These are phyloP conservation scores for Penicillium angulare DNA, from an alignment of 495 filamentous ascomycete genomes.

Conservation along the genomic window DNA sequence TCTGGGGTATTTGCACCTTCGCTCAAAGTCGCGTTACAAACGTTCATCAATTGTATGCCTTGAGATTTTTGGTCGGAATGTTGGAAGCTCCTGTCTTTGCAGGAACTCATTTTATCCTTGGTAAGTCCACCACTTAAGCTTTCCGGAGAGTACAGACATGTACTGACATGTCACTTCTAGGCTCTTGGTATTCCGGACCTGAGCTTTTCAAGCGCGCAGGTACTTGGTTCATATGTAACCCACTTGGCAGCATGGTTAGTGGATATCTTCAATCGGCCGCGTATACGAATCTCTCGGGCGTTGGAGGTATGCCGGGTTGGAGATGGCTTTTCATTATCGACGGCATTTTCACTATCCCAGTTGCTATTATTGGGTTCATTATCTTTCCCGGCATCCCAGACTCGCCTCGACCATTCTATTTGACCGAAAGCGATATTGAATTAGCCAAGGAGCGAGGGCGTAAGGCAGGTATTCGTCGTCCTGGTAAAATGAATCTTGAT, in stretches of 20 bases:
- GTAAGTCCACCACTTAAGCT: slow-evolving; percentile 8
- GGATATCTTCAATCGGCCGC: slow-evolving; percentile 46
- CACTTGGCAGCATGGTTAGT: slow-evolving; percentile 35
- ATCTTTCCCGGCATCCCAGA: slow-evolving; percentile 51
- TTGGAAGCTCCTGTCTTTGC: slow-evolving; percentile 45
- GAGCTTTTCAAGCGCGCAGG: slow-evolving; percentile 40
- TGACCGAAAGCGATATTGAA: slow-evolving; percentile 34
- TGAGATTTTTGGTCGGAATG: slow-evolving; percentile 55
- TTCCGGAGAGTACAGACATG: neutral
- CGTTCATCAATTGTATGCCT: slow-evolving; percentile 41
- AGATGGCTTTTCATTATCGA: slow-evolving; percentile 52
- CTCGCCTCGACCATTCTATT: slow-evolving; percentile 39
- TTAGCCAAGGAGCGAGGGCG: slow-evolving; percentile 35
- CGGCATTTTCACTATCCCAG: slow-evolving; percentile 49
- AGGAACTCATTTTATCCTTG: slow-evolving; percentile 39
- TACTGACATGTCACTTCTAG: slow-evolving; percentile 8
- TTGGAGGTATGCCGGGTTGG: slow-evolving; percentile 47
- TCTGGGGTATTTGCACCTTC: slow-evolving; percentile 28
- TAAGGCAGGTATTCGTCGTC: slow-evolving; percentile 27
- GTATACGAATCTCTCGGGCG: slow-evolving; percentile 45
- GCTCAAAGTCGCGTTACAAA: slow-evolving; percentile 38
- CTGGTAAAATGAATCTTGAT: slow-evolving; percentile 35
- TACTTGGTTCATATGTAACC: slow-evolving; percentile 39
- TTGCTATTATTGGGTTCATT: slow-evolving; percentile 43
- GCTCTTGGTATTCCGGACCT: slow-evolving; percentile 39